phyloP scores from a whole-genome alignment of 2,329 filamentous ascomycete species.

The Blastomyces silverae region DNA sequence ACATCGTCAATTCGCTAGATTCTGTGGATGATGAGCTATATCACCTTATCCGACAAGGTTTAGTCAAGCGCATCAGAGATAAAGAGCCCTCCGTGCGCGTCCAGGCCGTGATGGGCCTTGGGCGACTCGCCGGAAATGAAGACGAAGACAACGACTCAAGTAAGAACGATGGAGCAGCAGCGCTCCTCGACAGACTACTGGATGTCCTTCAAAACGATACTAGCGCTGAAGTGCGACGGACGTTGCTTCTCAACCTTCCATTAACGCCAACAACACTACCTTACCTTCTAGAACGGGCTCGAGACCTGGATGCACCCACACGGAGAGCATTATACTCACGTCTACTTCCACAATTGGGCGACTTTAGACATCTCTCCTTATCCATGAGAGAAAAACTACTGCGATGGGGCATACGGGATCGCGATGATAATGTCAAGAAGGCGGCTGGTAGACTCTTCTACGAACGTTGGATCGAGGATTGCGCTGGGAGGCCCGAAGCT shows the following conservation, averaged over 20 bases:
- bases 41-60: conserved; percentile 66
- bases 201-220: conserved; percentile 90
- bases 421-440: conserved; percentile 90
- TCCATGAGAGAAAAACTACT: conserved; percentile 93
- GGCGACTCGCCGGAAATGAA: conserved; percentile 71
- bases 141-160: conserved; percentile 61
- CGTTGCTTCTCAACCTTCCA: conserved; percentile 83
- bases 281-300: conserved; percentile 80
- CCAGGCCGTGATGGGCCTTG: conserved; percentile 86
- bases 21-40: conserved; percentile 90
- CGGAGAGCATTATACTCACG: conserved; percentile 79
- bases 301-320: conserved; percentile 80
- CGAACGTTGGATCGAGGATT: conserved; percentile 97
- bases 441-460: conserved; percentile 84
- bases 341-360: conserved; percentile 77
- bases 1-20: conserved; percentile 87
- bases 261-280: conserved; percentile 75
- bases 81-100: conserved; percentile 89
- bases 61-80: conserved; percentile 81
- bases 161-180: conserved; percentile 57
- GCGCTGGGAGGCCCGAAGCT: conserved; percentile 61
- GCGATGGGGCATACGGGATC: conserved; percentile 86
- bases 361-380: conserved; percentile 88
- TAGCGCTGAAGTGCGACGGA: conserved; percentile 84
- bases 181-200: conserved; percentile 73